Percentiles rank a stretch among this genome's conserved stretches.
Conservation (phyloP, 2,329 filamentous ascomycete genomes). For the Rasamsonia emersonii region DNA sequence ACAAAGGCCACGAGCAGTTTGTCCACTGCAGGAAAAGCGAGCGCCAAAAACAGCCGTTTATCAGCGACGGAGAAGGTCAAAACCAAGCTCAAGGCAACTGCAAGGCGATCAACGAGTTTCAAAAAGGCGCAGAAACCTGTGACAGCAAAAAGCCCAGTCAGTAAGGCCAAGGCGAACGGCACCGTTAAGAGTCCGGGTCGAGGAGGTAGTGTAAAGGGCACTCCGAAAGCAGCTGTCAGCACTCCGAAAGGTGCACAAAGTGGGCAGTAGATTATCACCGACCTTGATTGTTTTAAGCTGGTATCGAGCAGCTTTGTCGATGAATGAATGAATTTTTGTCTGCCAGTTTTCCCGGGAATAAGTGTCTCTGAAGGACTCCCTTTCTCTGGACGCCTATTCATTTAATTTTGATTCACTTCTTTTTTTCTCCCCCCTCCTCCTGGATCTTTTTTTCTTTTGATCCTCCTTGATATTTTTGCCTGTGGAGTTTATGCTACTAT, state of each 20-base stretch:
- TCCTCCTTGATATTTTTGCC: neutral
- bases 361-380: too few species aligned
- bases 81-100: slow-evolving; percentile 8
- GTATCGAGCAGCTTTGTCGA: too few species aligned
- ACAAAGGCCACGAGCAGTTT: neutral
- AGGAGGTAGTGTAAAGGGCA: slow-evolving; percentile 5
- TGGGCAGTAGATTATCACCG: too few species aligned
- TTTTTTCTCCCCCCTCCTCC: neutral
- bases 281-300: too few species aligned
- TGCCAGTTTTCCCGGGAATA: too few species aligned
- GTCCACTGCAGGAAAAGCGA: neutral
- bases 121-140: slow-evolving; percentile 8
- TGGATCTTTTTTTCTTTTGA: neutral
- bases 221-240: neutral
- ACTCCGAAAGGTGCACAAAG: too few species aligned
- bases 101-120: slow-evolving; percentile 8
- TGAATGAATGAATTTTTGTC: too few species aligned
- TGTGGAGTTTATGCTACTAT: neutral
- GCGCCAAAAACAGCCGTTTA: neutral
- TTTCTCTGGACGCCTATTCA: too few species aligned
- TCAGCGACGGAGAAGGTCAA: slow-evolving; percentile 9
- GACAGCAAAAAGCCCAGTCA: slow-evolving; percentile 5
- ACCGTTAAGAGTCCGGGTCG: slow-evolving; percentile 5
- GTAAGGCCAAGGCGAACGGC: slow-evolving; percentile 1
- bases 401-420: neutral